Evolutionary conservation across 2,329 filamentous ascomycete genomes (phyloP), one percentile per base, ranked within the genome.

Genomic region (Hypoxylon sp.): DNA sequence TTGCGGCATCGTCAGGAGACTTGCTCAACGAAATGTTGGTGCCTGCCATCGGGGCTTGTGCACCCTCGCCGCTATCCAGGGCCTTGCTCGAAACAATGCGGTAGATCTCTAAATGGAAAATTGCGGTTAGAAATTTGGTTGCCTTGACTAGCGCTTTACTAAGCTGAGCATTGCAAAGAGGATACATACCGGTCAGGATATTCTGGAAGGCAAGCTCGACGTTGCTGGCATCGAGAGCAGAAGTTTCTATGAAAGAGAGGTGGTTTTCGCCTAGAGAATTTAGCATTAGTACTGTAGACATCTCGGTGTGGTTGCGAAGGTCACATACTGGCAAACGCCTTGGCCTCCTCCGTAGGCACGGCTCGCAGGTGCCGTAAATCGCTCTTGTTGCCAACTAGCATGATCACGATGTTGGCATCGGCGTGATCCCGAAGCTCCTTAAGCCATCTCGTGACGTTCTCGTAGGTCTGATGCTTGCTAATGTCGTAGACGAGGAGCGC

Each of bases 301-400:
- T 57, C 31, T 35, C 17, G 24, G 58, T 51, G 33, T 10, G 17
- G 57, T 53, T 35, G 22, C 39, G 44, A 56, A 63, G 26, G 50
- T 48, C 66, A 81, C 88, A 71, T 84, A 97, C 95, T 98, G 63
- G 96, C 96, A 89, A 99, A 99, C 71, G 93, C 88, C 85, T 98
- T 99, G 76, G 95, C 96, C 83, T 98, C 95, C 80, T 99, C 96
- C 68, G 96, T 99, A 56, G 96, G 94, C 74, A 99, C 96, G 73
- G 96, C 96, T 81, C 96, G 90, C 79, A 99, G 87, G 84, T 99
- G 96, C 83, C 94, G 93, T 91, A 98, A 92, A 97, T 99, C 96
- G 83, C 94, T 98, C 92, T 99, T 99, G 90, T 99, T 99, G 82
- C 96, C 96, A 63, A 98, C 96, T 78, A 99, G 87, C 96, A 99